Conservation (phyloP, 371 early-diverging fungal species). For the Apophysomyces sp. region DNA sequence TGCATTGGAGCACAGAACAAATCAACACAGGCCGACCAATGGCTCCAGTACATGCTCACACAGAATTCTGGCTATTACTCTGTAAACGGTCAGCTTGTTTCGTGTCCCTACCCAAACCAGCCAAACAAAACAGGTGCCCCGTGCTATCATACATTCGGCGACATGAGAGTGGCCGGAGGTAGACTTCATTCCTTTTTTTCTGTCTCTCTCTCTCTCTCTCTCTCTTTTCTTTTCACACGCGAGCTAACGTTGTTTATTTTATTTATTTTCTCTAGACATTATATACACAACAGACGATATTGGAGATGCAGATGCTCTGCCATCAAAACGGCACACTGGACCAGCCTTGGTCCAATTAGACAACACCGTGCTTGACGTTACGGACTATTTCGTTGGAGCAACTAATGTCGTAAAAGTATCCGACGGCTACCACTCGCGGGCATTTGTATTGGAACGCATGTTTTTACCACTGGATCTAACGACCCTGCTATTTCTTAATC, state of each 20-base stretch:
- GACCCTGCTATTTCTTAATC: constrained; percentile 33
- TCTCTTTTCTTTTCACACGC: no score
- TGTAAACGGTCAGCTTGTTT: constrained; percentile 12
- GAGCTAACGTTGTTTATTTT: no score
- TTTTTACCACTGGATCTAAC: constrained; percentile 43
- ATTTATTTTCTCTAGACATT: constrained; percentile 21
- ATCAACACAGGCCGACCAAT: constrained; percentile 30
- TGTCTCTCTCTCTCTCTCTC: no score
- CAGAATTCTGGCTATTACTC: constrained; percentile 37
- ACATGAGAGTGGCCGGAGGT: constrained; percentile 3
- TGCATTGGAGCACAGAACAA: constrained; percentile 31
- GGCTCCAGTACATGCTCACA: constrained; percentile 26
- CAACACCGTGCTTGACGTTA: constrained; percentile 43
- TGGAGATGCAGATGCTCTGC: constrained; percentile 15
- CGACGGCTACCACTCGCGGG: constrained; percentile 30
- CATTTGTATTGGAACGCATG: constrained; percentile 42
- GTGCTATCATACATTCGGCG: constrained; percentile 25
- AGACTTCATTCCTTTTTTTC: no score
- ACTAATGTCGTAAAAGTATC: constrained; percentile 36
- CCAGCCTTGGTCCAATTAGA: constrained; percentile 38
- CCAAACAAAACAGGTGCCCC: constrained; percentile 34
- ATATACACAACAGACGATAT: constrained; percentile 23
- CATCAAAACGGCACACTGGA: constrained; percentile 18
- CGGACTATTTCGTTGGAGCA: constrained; percentile 32
- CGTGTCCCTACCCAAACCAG: constrained; percentile 40